phyloP scores from a whole-genome alignment of 768 basidiomycete genomes.

The Crucibulum laeve region DNA sequence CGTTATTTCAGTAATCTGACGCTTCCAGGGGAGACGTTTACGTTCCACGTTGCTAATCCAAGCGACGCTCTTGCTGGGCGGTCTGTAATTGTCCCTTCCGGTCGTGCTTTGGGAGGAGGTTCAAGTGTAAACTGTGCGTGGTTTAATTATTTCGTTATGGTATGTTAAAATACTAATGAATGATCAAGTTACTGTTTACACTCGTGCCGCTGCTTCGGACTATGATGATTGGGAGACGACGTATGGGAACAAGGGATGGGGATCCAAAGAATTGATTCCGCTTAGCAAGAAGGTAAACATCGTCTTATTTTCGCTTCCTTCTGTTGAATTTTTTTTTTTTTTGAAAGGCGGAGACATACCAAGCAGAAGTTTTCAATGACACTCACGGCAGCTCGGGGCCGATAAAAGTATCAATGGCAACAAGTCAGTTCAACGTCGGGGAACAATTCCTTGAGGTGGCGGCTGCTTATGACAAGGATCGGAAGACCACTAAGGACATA shows the following conservation, averaged over 20 bases:
- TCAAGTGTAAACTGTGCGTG: constrained; percentile 57
- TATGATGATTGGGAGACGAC: constrained; percentile 58
- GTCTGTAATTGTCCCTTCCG: constrained; percentile 34
- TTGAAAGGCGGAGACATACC: constrained; percentile 36
- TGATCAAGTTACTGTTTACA: constrained; percentile 50
- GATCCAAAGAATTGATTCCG: constrained; percentile 51
- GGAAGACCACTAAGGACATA: constrained; percentile 37
- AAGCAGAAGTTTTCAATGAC: constrained; percentile 16
- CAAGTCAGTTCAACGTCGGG: constrained; percentile 33
- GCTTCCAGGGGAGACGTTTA: constrained; percentile 35
- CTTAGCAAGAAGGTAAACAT: constrained; percentile 47
- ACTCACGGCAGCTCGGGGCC: constrained; percentile 50
- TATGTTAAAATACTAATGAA: not conserved
- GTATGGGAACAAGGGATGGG: constrained; percentile 57
- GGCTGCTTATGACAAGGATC: constrained; percentile 38
- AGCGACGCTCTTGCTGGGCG: constrained; percentile 41
- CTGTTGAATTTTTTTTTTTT: not conserved
- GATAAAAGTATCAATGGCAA: constrained; percentile 41
- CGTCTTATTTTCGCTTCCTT: not conserved
- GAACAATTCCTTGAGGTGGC: constrained; percentile 4
- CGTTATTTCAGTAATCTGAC: constrained; percentile 39
- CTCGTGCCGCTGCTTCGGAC: constrained; percentile 56
- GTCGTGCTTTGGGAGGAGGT: constrained; percentile 57
- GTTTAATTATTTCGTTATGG: not conserved
- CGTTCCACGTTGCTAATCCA: constrained; percentile 37